Evolutionary conservation across 805 yeast species (phyloP), one percentile per base, ranked within the genome.

Genomic region (Saccharomycopsis selenospora): DNA sequence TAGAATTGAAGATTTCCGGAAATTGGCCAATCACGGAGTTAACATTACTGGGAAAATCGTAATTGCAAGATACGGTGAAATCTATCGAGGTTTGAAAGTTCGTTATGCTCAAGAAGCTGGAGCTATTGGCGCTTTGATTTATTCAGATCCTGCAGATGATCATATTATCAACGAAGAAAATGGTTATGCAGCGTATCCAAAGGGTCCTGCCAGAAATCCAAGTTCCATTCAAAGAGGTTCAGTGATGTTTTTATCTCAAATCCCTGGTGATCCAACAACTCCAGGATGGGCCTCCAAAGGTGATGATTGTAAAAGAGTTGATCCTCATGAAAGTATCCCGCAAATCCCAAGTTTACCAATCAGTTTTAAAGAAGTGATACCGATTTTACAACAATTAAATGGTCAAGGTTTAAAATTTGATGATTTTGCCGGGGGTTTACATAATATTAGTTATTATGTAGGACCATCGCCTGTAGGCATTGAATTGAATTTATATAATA

Each of bases 191-290:
- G 67, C 86, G 2, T 85, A 85, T 56, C 95, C 93, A 2, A 61
- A 77, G 2, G 93, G 93, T 2, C 84, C 83, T 1, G 89, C 90
- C 0, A 72, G 93, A 54, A 79, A 85, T 59, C 90, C 90, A 30
- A 76, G 83, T 4, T 67, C 84, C 11, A 81, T 85, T 26, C 90
- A 85, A 66, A 71, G 93, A 56, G 93, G 93, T 1, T 79, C 86
- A 40, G 85, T 81, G 3, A 78, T 76, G 61, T 84, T 75, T 58
- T 64, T 82, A 27, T 72, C 84, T 3, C 62, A 61, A 43, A 66
- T 70, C 3, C 89, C 90, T 1, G 93, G 93, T 28, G 93, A 84
- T 59, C 93, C 93, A 14, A 76, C 89, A 0, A 79, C 89, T 1
- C 89, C 89, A 1, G 86, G 84, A 2, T 75, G 71, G 54, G 76